Percentiles rank a stretch among this genome's conserved stretches.
These are phyloP conservation scores for Yamadazyma trypodendri DNA, from an alignment of 1,139 yeast species.

Conservation along the genomic window DNA sequence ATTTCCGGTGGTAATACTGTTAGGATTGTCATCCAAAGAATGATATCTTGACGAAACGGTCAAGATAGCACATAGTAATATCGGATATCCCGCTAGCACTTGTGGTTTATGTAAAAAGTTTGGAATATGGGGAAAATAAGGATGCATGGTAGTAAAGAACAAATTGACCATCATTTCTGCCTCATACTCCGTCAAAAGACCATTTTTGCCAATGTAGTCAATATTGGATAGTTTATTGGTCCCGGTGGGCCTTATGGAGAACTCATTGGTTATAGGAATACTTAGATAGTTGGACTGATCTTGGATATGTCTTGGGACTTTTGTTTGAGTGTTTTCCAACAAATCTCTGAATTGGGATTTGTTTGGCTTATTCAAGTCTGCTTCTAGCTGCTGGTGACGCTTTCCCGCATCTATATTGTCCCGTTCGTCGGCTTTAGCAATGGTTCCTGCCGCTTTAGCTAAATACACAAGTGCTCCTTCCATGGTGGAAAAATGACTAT, in stretches of 20 bases:
- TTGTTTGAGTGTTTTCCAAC: slow-evolving; percentile 6
- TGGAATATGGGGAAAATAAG: slow-evolving; percentile 87
- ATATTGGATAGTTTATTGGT: slow-evolving; percentile 54
- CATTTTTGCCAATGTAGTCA: slow-evolving; percentile 58
- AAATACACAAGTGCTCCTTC: slow-evolving; percentile 69
- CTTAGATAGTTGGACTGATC: slow-evolving; percentile 17
- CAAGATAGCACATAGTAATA: slow-evolving; percentile 73
- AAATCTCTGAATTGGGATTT: slow-evolving; percentile 7
- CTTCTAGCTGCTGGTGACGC: slow-evolving; percentile 49
- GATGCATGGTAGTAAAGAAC: slow-evolving; percentile 80
- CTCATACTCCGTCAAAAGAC: slow-evolving; percentile 65
- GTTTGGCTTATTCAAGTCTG: slow-evolving; percentile 9
- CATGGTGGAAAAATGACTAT: slow-evolving; percentile 44
- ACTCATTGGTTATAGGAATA: slow-evolving; percentile 18
- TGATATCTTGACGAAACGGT: slow-evolving; percentile 80
- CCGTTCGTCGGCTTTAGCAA: slow-evolving; percentile 64
- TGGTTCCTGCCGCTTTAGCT: slow-evolving; percentile 74
- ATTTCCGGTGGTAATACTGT: slow-evolving; percentile 21
- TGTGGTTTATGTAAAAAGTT: slow-evolving; percentile 65
- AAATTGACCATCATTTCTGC: slow-evolving; percentile 62
- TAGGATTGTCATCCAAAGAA: slow-evolving; percentile 42
- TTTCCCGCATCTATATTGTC: slow-evolving; percentile 66
- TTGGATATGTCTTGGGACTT: slow-evolving; percentile 17
- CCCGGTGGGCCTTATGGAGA: slow-evolving; percentile 52
- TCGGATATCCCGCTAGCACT: slow-evolving; percentile 73